These are phyloP conservation scores for Pseudomassariella vexata DNA, from an alignment of 2,329 filamentous ascomycete genomes.

Conservation along the genomic window DNA sequence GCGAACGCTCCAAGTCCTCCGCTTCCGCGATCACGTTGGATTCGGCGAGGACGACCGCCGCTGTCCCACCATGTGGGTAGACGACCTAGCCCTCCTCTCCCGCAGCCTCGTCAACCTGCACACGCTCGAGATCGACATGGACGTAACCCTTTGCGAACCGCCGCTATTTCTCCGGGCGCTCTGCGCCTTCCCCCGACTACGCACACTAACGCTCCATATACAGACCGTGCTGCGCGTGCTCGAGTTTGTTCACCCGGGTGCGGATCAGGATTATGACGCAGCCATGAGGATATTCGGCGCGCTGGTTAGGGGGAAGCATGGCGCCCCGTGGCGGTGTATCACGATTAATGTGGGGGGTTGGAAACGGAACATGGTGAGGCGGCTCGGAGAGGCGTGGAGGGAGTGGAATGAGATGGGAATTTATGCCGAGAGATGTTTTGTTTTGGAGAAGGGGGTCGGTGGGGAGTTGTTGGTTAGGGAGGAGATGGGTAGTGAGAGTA, in stretches of 20 bases:
- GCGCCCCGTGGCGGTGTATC: constrained; percentile 30
- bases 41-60: constrained; percentile 34
- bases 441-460: constrained; percentile 24
- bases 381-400: constrained; percentile 35
- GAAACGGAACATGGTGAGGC: constrained; percentile 37
- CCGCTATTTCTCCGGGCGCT: constrained; percentile 30
- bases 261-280: constrained; percentile 31
- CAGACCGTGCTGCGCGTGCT: constrained; percentile 33
- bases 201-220: constrained; percentile 36
- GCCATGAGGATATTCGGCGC: constrained; percentile 26
- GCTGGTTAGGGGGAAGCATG: constrained; percentile 24
- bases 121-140: constrained; percentile 42
- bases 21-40: constrained; percentile 39
- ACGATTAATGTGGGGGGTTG: constrained; percentile 44
- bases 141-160: constrained; percentile 29
- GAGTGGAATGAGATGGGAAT: constrained; percentile 33
- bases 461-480: constrained; percentile 16
- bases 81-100: constrained; percentile 28
- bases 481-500: constrained; percentile 13
- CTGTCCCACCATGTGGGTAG: constrained; percentile 34
- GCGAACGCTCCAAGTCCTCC: constrained; percentile 28
- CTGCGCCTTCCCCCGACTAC: constrained; percentile 31
- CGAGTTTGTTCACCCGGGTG: constrained; percentile 17
- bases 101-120: constrained; percentile 24
- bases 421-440: constrained; percentile 42